Base-by-base conservation (phyloP, 164 flowering plant species). In the Vitis rotundifolia region DNA sequence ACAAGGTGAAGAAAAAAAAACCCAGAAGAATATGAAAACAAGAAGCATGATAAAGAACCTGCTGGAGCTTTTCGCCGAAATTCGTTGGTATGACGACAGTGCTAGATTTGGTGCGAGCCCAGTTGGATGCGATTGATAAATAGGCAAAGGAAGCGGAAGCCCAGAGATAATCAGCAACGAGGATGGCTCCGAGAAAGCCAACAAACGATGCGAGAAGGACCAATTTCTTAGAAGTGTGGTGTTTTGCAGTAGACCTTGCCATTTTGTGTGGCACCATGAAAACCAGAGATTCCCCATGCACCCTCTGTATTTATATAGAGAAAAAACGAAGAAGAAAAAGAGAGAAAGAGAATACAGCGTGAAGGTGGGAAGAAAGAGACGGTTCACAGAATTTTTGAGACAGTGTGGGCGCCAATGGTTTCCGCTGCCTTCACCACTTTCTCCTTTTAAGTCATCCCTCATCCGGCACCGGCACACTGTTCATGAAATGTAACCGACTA, bases 161-260 rank as follows among this genome's bases (percentile, higher is more conserved):
- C 89, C 89, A 90, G 22, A 83, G 49, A 49, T 76, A 68, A 80
- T 85, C 79, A 8, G 71, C 74, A 31, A 84, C 50, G 22, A 85
- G 73, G 52, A 79, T 87, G 16, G 68, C 72, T 7, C 75, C 88
- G 1, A 90, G 68, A 26, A 90, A 80, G 11, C 79, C 76, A 1
- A 63, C 71, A 29, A 71, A 77, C 0, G 76, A 47, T 9, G 78
- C 18, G 0, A 83, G 54, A 47, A 78, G 4, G 11, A 73, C 51
- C 18, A 75, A 47, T 47, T 71, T 81, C 26, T 63, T 50, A 1
- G 76, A 65, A 28, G n/a, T 62, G 22, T 15, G 5, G 13, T 74
- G 78, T 31, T 79, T 82, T 26, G 77, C 78, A 14, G 50, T 54
- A 8, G 69, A 9, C 31, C 73, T 82, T 19, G 77, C 72, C 82